These are phyloP conservation scores for Botrytis fabae DNA, from an alignment of 2,329 filamentous ascomycete species.

Conservation along the genomic window DNA sequence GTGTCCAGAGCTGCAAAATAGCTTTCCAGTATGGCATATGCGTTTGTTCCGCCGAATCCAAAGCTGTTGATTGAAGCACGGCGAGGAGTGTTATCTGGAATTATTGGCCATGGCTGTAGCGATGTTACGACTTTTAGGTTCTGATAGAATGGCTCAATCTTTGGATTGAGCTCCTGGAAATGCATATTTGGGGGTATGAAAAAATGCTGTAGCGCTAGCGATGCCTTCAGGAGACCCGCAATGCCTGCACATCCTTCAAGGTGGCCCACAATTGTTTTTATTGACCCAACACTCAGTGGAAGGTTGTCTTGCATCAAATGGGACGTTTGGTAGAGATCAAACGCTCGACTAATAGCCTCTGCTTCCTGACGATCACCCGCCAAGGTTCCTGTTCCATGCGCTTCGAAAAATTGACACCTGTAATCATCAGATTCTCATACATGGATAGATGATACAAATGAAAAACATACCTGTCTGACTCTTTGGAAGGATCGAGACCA, in stretches of 20 bases:
- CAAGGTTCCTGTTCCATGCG: slow-evolving; percentile 24
- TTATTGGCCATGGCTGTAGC: no score
- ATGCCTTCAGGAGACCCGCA: slow-evolving; percentile 37
- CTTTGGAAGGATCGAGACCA: slow-evolving; percentile 42
- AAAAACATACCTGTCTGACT: neutral
- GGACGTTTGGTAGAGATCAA: neutral
- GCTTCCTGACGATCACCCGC: slow-evolving; percentile 30
- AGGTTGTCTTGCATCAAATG: slow-evolving; percentile 10
- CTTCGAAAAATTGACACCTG: slow-evolving; percentile 27
- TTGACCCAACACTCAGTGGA: slow-evolving; percentile 27
- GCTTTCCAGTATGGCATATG: slow-evolving; percentile 42
- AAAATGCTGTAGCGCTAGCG: slow-evolving; percentile 34
- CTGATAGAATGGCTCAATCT: no score
- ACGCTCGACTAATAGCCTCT: slow-evolving; percentile 11
- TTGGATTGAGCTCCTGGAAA: no score
- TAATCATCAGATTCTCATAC: neutral
- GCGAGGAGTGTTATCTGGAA: no score
- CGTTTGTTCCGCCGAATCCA: slow-evolving; percentile 35
- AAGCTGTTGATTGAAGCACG: slow-evolving; percentile 35
- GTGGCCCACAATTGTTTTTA: slow-evolving; percentile 38
- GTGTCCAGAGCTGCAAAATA: no score
- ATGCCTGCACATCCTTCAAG: slow-evolving; percentile 38
- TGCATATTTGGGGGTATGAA: slow-evolving; percentile 39
- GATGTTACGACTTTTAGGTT: no score
- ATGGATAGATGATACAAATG: no score